phyloP scores from a whole-genome alignment of 78 protist genomes.

The Polysphondylium violaceum region DNA sequence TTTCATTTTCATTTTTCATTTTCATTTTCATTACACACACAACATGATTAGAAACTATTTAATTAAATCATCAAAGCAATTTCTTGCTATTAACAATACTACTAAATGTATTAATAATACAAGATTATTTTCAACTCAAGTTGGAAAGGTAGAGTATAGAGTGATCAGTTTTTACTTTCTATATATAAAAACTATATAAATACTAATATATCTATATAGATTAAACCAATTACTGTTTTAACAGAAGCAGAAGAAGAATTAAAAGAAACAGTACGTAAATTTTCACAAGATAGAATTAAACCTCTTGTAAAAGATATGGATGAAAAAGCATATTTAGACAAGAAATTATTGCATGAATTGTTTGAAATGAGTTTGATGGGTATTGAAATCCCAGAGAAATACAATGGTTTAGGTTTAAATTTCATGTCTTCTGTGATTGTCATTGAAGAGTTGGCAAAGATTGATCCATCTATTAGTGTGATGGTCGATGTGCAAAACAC shows the following conservation, averaged over 20 bases:
- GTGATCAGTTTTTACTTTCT: too few relatives aligned
- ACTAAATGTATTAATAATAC: too few relatives aligned
- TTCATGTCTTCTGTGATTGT: constrained; percentile 88
- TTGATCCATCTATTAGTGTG: constrained; percentile 86
- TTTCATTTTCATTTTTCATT: not conserved
- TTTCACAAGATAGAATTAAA: constrained; percentile 41
- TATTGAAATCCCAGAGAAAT: constrained; percentile 87
- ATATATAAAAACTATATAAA: too few relatives aligned
- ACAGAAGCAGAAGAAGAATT: constrained; percentile 37
- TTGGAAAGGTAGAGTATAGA: too few relatives aligned
- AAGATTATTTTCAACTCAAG: too few relatives aligned
- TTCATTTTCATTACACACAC: not conserved
- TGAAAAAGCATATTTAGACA: constrained; percentile 23
- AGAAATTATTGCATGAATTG: constrained; percentile 30
- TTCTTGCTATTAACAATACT: too few relatives aligned
- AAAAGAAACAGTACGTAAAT: constrained; percentile 41
- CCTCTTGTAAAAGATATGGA: constrained; percentile 80
- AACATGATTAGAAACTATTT: too few relatives aligned
- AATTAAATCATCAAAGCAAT: too few relatives aligned
- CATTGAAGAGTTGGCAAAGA: constrained; percentile 94
- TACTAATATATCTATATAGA: too few relatives aligned
- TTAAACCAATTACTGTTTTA: constrained; percentile 50
- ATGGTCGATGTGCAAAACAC: constrained; percentile 88
- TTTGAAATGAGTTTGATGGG: constrained; percentile 91
- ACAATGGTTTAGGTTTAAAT: constrained; percentile 92